Base-by-base conservation (phyloP, 768 basidiomycete species). In the Lactifluus hygrophoroides region DNA sequence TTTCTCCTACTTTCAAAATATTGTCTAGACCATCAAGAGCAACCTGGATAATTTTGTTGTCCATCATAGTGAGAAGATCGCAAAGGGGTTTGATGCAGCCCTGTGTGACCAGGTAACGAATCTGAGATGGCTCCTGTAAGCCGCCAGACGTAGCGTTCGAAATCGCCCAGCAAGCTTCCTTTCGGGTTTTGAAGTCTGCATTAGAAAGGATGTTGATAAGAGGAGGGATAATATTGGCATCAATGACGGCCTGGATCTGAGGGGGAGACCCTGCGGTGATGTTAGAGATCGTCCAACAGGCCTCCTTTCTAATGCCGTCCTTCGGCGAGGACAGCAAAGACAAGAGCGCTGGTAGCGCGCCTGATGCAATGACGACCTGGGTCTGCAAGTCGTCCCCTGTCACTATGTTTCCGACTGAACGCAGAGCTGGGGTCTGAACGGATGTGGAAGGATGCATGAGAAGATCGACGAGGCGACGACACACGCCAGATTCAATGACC, bases 251-350 rank as follows among this genome's bases (percentile, higher is more conserved):
- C 73, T 98, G 95, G 66, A 99, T 99, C 75, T 99, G 96, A 66
- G 87, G 86, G 23, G 96, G 92, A 47, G 90, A 92, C 46, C 96
- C 96, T 37, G 96, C 96, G 47, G 96, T 99, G 70, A 99, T 81
- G 74, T 99, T 99, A 47, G 93, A 96, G 68, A 99, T 98, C 17
- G 96, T 99, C 96, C 96, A 99, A 76, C 96, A 99, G 25, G 96
- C 95, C 73, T 99, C 95, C 77, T 99, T 99, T 68, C 95, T 83
- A 68, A 99, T 99, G 47, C 94, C 96, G 64, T 99, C 96, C 76
- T 99, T 99, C 28, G 94, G 91, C 23, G 94, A 97, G 2, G 90
- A 93, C 54, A 99, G 79, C 21, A 99, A 79, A 23, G 90, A 86
- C 43, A 99, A 84, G 48, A 99, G 83, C 5, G 96, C 96, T 4